Evolutionary conservation across 1,284 basidiomycete genomes (phyloP).

Genomic region (Somion occarium): DNA sequence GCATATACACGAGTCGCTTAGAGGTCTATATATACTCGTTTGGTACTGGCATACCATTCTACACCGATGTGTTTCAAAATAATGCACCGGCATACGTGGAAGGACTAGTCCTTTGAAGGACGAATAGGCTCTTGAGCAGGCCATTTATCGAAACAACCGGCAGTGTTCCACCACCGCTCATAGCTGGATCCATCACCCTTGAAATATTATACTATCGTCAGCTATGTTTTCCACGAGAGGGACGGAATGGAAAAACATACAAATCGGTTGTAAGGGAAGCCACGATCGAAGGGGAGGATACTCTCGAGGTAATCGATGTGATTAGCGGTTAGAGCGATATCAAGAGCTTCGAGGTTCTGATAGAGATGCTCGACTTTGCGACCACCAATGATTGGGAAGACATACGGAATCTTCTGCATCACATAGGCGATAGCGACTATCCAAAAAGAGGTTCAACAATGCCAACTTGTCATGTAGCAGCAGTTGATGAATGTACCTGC

Average conservation of each 20-base stretch:
- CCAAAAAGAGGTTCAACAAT: background rate
- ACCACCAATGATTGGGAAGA: constrained; percentile 38
- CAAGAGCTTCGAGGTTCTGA: constrained; percentile 41
- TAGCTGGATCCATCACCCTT: background rate
- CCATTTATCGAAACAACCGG: constrained; percentile 2
- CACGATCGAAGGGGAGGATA: constrained; percentile 33
- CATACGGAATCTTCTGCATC: constrained; percentile 38
- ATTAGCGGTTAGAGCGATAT: constrained; percentile 32
- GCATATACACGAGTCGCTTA: too few relatives aligned
- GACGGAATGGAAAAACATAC: constrained; percentile 18
- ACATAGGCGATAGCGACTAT: constrained; percentile 42
- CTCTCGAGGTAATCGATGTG: constrained; percentile 40
- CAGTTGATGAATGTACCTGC: constrained; percentile 11
- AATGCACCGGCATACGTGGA: too few relatives aligned
- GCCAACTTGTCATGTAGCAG: too few relatives aligned
- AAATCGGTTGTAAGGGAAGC: constrained; percentile 35
- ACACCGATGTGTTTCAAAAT: too few relatives aligned
- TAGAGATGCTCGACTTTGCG: constrained; percentile 44
- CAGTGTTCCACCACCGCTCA: background rate
- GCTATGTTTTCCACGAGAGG: background rate
- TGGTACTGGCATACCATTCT: too few relatives aligned
- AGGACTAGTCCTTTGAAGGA: background rate
- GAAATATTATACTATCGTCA: background rate
- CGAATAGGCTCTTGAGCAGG: background rate
- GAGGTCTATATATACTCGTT: too few relatives aligned